Base-by-base conservation (phyloP, 2,329 filamentous ascomycete genomes). In the Penicillium polonicum region DNA sequence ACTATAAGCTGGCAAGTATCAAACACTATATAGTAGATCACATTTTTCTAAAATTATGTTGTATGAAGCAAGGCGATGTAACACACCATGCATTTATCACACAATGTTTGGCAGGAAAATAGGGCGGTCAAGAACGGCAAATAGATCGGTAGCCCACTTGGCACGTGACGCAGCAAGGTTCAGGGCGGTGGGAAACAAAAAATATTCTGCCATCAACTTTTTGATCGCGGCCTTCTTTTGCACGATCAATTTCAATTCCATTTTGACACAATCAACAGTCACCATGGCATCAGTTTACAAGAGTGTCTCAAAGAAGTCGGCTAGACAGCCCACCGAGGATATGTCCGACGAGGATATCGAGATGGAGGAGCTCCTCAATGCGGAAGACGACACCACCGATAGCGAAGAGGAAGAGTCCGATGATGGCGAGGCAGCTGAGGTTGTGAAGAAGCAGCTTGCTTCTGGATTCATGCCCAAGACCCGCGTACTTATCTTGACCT, bases 401-500 rank as follows among this genome's bases (percentile, higher is more conserved):
- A 74, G 72, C 58, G 72, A 74, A 41, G 72, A 74, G 27, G 72
- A 73, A 39, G 70, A 68, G 21, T 56, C 53, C 33, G 68, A 72
- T 23, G 68, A 71, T 38, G 50, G 50, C 21, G 65, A 70, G 50
- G 56, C 60, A 33, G 54, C 64, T 46, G 66, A 66, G 57, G 64
- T 61, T 39, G 70, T 68, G 33, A 73, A 72, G 66, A 70, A 71
- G 61, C 67, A 69, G 59, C 64, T 69, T 48, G 69, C 71, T 51
- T 62, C 70, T 53, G 73, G 73, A 9, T 68, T 71, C 12, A 75
- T 78, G 72, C 74, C 78, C 29, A 78, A 79, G 61, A 78, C 77
- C 66, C 78, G 92, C 69, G 90, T 97, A 52, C 81, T 99, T 63
- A 92, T 97, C 70, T 82, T 99, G 67, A 94, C 91, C 27, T 97